Conservation (phyloP, 2,329 filamentous ascomycete species). For the Pseudogymnoascus sp. region DNA sequence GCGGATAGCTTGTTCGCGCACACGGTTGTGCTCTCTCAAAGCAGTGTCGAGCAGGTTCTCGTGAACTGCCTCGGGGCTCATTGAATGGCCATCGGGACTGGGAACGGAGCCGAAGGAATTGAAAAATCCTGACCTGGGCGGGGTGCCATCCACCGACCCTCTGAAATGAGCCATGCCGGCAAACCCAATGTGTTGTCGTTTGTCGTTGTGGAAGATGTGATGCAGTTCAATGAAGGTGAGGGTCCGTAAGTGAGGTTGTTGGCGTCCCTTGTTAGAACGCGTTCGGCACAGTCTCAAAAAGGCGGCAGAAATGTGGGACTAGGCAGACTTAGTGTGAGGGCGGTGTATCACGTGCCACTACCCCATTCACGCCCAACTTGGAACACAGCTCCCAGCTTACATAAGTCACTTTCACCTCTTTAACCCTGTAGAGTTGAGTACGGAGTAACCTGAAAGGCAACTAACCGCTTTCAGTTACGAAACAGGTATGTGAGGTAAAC, state of each 20-base stretch:
- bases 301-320: conserved; percentile 3
- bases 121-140: conserved; percentile 1
- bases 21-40: conserved; percentile 55
- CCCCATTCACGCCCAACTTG: conserved; percentile 5
- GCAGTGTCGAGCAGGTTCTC: conserved; percentile 55
- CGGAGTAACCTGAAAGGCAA: background rate
- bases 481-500: conserved; percentile 7
- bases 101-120: conserved; percentile 5
- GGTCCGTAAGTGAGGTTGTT: background rate
- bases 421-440: background rate
- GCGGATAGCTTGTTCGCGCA: conserved; percentile 44
- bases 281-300: conserved; percentile 2
- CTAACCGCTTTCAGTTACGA: background rate
- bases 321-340: background rate
- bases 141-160: background rate
- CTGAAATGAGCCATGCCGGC: background rate
- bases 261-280: background rate
- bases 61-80: conserved; percentile 14
- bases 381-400: background rate
- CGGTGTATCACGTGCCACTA: background rate
- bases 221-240: background rate
- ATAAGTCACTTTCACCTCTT: background rate
- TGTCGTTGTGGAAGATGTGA: background rate
- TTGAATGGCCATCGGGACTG: background rate
- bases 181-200: background rate